A percentile compares a stretch with the other conserved stretches of the same genome.
These are phyloP conservation scores for Hypomontagnella monticulosa DNA, from an alignment of 495 filamentous ascomycete genomes.

Conservation along the genomic window DNA sequence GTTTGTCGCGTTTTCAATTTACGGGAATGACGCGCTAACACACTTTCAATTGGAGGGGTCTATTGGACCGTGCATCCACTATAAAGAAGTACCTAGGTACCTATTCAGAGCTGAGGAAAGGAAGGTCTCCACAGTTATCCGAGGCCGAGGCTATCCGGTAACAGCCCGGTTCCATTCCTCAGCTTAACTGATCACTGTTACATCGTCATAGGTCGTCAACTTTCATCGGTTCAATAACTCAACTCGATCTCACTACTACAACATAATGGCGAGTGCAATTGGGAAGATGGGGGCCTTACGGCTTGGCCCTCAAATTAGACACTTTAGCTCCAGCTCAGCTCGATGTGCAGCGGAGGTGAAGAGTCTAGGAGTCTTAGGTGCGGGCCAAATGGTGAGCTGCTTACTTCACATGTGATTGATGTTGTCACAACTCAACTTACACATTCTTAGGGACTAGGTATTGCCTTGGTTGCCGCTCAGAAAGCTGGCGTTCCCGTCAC, in stretches of 20 bases:
- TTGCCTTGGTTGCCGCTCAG: constrained; percentile 92
- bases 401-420: constrained; percentile 34
- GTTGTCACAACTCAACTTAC: constrained; percentile 25
- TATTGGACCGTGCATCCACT: not conserved
- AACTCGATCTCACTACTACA: not conserved
- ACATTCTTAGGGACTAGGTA: constrained; percentile 82
- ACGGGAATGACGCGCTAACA: constrained; percentile 23
- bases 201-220: constrained; percentile 14
- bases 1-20: constrained; percentile 36
- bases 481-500: constrained; percentile 86
- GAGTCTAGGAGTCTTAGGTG: constrained; percentile 90
- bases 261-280: constrained; percentile 49
- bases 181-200: constrained; percentile 11
- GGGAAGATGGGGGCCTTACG: constrained; percentile 45
- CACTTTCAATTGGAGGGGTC: not conserved
- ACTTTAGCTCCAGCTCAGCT: constrained; percentile 63
- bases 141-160: constrained; percentile 55
- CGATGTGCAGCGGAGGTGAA: constrained; percentile 78
- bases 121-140: constrained; percentile 39
- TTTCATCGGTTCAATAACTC: constrained; percentile 13
- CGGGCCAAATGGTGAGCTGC: constrained; percentile 88
- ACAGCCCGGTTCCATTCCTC: constrained; percentile 5
- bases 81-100: not conserved
- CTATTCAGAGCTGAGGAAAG: not conserved
- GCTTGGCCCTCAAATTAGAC: constrained; percentile 53